Evolutionary conservation across 2,329 filamentous ascomycete species (phyloP).

Genomic region (Didymella sp.): DNA sequence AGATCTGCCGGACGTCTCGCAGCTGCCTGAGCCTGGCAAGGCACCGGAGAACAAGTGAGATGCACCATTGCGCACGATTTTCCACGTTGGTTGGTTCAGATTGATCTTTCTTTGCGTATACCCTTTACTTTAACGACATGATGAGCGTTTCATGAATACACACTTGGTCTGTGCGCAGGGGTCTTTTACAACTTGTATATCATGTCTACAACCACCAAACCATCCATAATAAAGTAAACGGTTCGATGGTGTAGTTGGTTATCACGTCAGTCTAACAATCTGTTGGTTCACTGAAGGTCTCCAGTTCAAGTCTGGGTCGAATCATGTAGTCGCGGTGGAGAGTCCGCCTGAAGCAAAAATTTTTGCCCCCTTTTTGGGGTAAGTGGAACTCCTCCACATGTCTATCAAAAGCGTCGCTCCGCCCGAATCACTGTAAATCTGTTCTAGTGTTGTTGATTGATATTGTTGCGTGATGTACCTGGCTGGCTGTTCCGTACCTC

Average conservation of each 20-base stretch:
- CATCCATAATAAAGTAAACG: too few relatives aligned
- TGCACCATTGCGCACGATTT: background rate
- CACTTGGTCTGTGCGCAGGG: too few relatives aligned
- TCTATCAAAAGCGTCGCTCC: too few relatives aligned
- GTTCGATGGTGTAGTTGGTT: constrained; percentile 54
- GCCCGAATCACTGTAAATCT: too few relatives aligned
- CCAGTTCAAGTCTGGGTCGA: constrained; percentile 24
- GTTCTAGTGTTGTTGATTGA: too few relatives aligned
- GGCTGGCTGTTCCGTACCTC: too few relatives aligned
- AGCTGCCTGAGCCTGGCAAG: constrained; percentile 45
- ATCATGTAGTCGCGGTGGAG: constrained; percentile 12
- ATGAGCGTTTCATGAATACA: constrained; percentile 4
- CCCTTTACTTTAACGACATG: constrained; percentile 4
- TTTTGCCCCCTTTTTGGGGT: too few relatives aligned
- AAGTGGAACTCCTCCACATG: too few relatives aligned
- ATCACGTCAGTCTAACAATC: constrained; percentile 56
- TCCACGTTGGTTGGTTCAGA: constrained; percentile 24
- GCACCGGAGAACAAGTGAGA: constrained; percentile 21
- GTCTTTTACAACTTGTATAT: too few relatives aligned
- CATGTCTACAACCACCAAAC: too few relatives aligned
- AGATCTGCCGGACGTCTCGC: constrained; percentile 47
- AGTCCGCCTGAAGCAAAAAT: background rate
- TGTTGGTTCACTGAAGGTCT: constrained; percentile 21
- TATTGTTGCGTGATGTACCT: too few relatives aligned
- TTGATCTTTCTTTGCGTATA: constrained; percentile 26